phyloP scores from a whole-genome alignment of 169 alveolate species.

The Plasmodium gallinaceum region DNA sequence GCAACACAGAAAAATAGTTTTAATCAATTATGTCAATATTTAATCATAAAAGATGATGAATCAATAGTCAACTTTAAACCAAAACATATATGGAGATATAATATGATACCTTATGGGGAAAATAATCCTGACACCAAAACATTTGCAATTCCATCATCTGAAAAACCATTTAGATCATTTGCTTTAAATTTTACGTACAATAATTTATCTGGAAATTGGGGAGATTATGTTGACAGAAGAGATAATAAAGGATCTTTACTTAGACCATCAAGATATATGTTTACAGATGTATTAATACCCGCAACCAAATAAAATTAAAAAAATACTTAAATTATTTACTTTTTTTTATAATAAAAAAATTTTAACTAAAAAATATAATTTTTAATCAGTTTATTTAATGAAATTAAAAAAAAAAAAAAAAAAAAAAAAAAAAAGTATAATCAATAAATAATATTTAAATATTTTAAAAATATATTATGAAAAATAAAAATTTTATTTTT shows the following conservation, averaged over 20 bases:
- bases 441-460: too few species aligned
- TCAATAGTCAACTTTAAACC: slow-evolving; percentile 80
- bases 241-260: slow-evolving; percentile 89
- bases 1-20: slow-evolving; percentile 82
- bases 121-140: slow-evolving; percentile 86
- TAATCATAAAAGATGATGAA: slow-evolving; percentile 78
- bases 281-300: slow-evolving; percentile 89
- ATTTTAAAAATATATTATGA: neutral
- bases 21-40: slow-evolving; percentile 80
- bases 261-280: slow-evolving; percentile 90
- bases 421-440: neutral
- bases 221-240: slow-evolving; percentile 90
- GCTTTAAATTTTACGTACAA: slow-evolving; percentile 90
- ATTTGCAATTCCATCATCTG: slow-evolving; percentile 88
- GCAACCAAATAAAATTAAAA: slow-evolving; percentile 80
- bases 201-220: slow-evolving; percentile 92
- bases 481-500: neutral
- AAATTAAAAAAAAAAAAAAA: neutral
- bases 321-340: neutral
- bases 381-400: too few species aligned
- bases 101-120: slow-evolving; percentile 90
- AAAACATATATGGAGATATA: slow-evolving; percentile 81
- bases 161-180: slow-evolving; percentile 89
- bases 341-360: too few species aligned
- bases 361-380: neutral